A percentile compares a stretch with the other conserved stretches of the same genome.
Conservation (phyloP, 1,284 basidiomycete species). For the Ceratobasidium sp. region DNA sequence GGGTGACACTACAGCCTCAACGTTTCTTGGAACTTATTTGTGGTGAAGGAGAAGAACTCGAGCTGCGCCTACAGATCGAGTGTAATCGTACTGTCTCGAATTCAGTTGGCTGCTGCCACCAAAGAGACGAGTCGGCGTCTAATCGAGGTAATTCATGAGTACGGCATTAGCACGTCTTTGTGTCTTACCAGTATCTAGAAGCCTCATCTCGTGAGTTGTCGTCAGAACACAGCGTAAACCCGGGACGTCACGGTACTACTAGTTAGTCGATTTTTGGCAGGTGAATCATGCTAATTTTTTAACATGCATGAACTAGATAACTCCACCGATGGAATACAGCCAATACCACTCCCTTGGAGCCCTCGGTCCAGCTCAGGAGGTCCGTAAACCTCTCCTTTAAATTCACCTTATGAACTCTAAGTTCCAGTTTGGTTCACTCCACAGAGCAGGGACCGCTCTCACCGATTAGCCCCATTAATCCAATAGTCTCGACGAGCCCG, state of each 20-base stretch:
- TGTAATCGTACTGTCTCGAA: neutral
- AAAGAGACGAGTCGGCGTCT: constrained; percentile 2
- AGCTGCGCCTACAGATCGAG: constrained; percentile 27
- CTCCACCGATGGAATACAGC: neutral
- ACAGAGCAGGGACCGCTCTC: neutral
- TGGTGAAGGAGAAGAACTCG: neutral
- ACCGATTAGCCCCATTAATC: neutral
- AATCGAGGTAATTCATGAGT: constrained; percentile 1
- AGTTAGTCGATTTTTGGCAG: neutral
- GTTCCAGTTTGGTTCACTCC: neutral
- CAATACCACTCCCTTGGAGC: neutral
- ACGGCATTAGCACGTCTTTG: no score
- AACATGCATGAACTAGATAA: neutral
- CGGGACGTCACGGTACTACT: neutral
- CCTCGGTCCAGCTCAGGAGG: neutral
- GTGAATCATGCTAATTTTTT: neutral
- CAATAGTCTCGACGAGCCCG: neutral
- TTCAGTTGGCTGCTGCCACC: neutral
- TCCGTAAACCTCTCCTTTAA: neutral
- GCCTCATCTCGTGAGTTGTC: no score
- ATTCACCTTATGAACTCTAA: neutral
- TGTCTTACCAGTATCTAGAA: neutral
- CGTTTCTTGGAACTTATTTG: constrained; percentile 19
- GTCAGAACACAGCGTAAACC: neutral
- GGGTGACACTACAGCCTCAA: constrained; percentile 15